Base-by-base conservation (phyloP, 495 filamentous ascomycete genomes). In the Hypoxylon crocopeplum region DNA sequence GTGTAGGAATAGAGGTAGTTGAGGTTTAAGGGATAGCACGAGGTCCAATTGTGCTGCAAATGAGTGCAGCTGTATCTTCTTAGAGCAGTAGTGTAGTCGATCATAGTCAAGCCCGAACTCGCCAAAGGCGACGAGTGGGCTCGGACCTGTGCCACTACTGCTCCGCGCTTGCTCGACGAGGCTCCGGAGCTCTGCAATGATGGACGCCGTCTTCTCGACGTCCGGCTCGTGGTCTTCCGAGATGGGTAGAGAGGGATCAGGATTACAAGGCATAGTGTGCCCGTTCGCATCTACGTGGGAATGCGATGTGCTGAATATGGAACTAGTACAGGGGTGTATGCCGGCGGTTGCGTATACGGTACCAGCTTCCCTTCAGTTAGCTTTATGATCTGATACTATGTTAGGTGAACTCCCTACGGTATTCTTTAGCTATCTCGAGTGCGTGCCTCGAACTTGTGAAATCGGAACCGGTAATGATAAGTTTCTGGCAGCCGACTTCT, bases 51-150 rank as follows among this genome's bases (percentile, higher is more conserved):
- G 94, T 4, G 80, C 80, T 3, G 84, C 83, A 69, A 98, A 98
- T 56, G 90, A 95, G 60, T 89, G 86, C 6, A 92, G 79, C 68
- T 98, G 94, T 3, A 85, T 78, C 20, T 91, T 88, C 40, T 85
- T 88, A 1, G 84, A 79, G 64, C 85, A 89, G 64, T 92, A 85
- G 64, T 88, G 87, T 10, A 98, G 75, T 2, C 94, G 84, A 73
- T 98, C 94, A 69, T 98, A 98, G 74, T 98, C 94, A 1, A 98
- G 84, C 7, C 94, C 94, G 50, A 98, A 91, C 69, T 98, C 94
- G 34, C 94, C 94, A 69, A 97, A 96, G 16, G 94, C 95, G 10
- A 90, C 87, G 15, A 79, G 37, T 1, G 67, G 46, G 80, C 84
- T 21, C 72, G 66, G 39, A 71, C 64, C 63, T 71, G 79, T 6